A percentile compares a stretch with the other conserved stretches of the same genome.
Conservation (phyloP, 805 yeast species). For the Spathaspora girioi region DNA sequence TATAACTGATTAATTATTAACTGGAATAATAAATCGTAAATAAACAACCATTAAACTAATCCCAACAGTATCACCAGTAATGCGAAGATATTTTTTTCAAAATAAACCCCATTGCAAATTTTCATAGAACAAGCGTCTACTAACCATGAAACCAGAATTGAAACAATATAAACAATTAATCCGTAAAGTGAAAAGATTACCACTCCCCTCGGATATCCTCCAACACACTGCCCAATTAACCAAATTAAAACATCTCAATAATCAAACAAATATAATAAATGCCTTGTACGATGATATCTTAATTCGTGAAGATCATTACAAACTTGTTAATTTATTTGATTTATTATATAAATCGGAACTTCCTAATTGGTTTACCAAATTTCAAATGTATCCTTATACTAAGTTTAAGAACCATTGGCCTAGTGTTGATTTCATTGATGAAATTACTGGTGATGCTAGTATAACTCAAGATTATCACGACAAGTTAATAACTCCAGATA, state of each 20-base stretch:
- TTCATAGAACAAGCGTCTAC: not conserved
- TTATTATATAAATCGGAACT: constrained; percentile 18
- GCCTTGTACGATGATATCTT: constrained; percentile 23
- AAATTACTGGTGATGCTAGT: constrained; percentile 5
- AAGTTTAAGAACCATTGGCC: constrained; percentile 29
- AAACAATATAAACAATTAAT: constrained; percentile 5
- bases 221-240: not conserved
- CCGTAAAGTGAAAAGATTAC: constrained; percentile 3
- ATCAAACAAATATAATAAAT: not conserved
- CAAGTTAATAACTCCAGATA: not conserved
- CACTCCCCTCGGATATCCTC: constrained; percentile 2
- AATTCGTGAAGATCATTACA: constrained; percentile 21
- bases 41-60: too few species aligned
- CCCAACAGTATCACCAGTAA: too few species aligned
- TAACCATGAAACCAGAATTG: not conserved
- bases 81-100: too few species aligned
- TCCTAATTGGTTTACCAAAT: constrained; percentile 17
- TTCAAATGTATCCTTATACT: constrained; percentile 17
- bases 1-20: too few species aligned
- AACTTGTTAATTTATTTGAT: constrained; percentile 24
- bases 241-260: not conserved
- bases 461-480: not conserved
- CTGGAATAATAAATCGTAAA: too few species aligned
- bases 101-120: too few species aligned
- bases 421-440: constrained; percentile 28